Evolutionary conservation across 176 grass and related monocot species (phyloP).

Genomic region (Musa troglodytarum): DNA sequence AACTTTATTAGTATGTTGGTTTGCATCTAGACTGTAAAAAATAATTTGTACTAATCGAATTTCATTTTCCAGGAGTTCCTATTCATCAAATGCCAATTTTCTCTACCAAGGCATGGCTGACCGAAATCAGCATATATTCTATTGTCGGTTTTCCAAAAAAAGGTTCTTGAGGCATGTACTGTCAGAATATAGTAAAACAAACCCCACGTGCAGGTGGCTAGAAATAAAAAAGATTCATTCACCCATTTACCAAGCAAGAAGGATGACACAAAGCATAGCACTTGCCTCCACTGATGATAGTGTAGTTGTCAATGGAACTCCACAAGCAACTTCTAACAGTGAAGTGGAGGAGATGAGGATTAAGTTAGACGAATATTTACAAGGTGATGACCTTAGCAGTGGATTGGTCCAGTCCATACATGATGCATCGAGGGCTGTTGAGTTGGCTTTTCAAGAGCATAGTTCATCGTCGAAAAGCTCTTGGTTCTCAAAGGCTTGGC

Average conservation of each 20-base stretch:
- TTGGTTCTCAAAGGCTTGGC: slow-evolving; percentile 79
- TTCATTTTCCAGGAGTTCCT: neutral
- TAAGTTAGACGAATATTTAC: slow-evolving; percentile 58
- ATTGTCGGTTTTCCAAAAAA: slow-evolving; percentile 32
- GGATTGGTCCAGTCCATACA: slow-evolving; percentile 80
- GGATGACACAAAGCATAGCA: slow-evolving; percentile 17
- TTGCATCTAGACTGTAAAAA: neutral
- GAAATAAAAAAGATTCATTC: slow-evolving; percentile 38
- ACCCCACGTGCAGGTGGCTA: slow-evolving; percentile 37
- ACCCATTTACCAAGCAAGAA: slow-evolving; percentile 37
- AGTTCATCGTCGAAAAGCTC: slow-evolving; percentile 36
- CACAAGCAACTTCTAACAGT: slow-evolving; percentile 45
- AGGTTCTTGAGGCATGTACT: slow-evolving; percentile 32
- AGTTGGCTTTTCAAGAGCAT: slow-evolving; percentile 69
- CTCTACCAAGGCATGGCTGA: slow-evolving; percentile 37
- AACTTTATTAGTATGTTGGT: neutral
- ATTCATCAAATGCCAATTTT: neutral
- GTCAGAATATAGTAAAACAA: slow-evolving; percentile 23
- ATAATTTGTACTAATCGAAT: neutral
- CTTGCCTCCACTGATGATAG: slow-evolving; percentile 62
- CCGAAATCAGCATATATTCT: slow-evolving; percentile 31
- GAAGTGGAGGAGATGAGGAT: slow-evolving; percentile 63
- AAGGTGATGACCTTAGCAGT: slow-evolving; percentile 60
- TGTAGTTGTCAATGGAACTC: slow-evolving; percentile 53
- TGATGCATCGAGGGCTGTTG: slow-evolving; percentile 87